Evolutionary conservation across 441 rosid species (phyloP).

Genomic region (Pelargonium citronellum): DNA sequence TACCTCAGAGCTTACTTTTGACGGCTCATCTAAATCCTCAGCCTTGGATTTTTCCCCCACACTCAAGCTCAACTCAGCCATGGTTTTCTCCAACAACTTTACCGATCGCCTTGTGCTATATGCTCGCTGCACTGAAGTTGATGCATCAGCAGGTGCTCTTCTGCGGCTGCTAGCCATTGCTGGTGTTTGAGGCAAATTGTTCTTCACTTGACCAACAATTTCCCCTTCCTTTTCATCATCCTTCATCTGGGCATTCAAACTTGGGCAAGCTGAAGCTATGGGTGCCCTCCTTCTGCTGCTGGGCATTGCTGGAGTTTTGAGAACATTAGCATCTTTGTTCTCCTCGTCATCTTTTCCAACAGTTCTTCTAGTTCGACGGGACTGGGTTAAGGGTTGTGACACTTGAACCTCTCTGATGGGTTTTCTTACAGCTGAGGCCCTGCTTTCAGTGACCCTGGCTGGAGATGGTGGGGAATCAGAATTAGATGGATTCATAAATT

Average conservation of each 20-base stretch:
- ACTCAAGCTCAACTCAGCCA: constrained; percentile 53
- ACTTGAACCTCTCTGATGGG: constrained; percentile 40
- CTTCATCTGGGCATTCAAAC: constrained; percentile 14
- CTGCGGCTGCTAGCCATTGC: constrained; percentile 21
- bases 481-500: constrained; percentile 36
- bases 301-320: constrained; percentile 35
- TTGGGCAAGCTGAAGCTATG: constrained; percentile 24
- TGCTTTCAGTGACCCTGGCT: constrained; percentile 32
- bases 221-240: constrained; percentile 23
- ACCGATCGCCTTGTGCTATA: constrained; percentile 64
- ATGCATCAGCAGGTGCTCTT: constrained; percentile 23
- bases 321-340: constrained; percentile 28
- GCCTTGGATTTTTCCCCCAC: constrained; percentile 28
- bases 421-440: constrained; percentile 52
- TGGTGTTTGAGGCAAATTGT: constrained; percentile 28
- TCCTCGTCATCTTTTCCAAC: constrained; percentile 42
- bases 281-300: constrained; percentile 32
- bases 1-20: neutral
- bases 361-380: constrained; percentile 42
- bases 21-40: constrained; percentile 6
- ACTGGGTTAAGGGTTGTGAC: constrained; percentile 35
- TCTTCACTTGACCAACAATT: neutral
- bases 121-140: constrained; percentile 38
- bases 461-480: constrained; percentile 30
- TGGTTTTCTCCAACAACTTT: constrained; percentile 53